Base-by-base conservation (phyloP, 2,329 filamentous ascomycete genomes). In the Pezicula rhizophila region DNA sequence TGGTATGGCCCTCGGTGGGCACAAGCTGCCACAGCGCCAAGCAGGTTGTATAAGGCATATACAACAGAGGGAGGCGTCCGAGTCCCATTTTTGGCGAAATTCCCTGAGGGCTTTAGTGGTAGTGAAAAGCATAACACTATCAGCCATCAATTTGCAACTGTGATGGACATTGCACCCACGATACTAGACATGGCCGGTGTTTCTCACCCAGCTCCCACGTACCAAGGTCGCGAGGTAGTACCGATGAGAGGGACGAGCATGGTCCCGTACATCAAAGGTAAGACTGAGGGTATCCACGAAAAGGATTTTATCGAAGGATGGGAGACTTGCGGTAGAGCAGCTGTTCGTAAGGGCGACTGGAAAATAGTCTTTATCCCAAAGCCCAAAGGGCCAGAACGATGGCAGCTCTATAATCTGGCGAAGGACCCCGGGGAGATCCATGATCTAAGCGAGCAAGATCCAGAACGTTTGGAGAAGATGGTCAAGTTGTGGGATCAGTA, bases 1-100 rank as follows among this genome's bases (percentile, higher is more conserved):
- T 82, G 78, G 78, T 82, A 82, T 53, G 78, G 78, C 1, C 74
- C 74, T 3, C 71, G 71, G 15, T 79, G 77, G 75, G 77, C 76
- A 2, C 68, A 71, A 57, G 73, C 72, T 5, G 67, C 71, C 3
- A 75, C 72, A 0, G 73, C 72, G 1, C 69, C 69, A 5, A 65
- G 60, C 34, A 55, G 69, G 18, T 56, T 70, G n/a, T 71, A 69
- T 62, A 71, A 71, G 47, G 65, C 66, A 78, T 47, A 35, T 14
- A 68, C 68, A 7, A 70, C 68, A 2, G 68, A 70, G 53, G 68
- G 61, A 8, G 62, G 66, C 15, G 64, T 69, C 8, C 60, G 66
- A 5, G 62, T 65, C 3, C 68, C 68, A 2, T 62, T 59, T 15
- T 52, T 70, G 5, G 54, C 18, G 69, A 66, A 57, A 68, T 39